Evolutionary conservation across 495 filamentous ascomycete species (phyloP), one percentile per base, ranked within the genome.

Genomic region (Xylaria longipes): DNA sequence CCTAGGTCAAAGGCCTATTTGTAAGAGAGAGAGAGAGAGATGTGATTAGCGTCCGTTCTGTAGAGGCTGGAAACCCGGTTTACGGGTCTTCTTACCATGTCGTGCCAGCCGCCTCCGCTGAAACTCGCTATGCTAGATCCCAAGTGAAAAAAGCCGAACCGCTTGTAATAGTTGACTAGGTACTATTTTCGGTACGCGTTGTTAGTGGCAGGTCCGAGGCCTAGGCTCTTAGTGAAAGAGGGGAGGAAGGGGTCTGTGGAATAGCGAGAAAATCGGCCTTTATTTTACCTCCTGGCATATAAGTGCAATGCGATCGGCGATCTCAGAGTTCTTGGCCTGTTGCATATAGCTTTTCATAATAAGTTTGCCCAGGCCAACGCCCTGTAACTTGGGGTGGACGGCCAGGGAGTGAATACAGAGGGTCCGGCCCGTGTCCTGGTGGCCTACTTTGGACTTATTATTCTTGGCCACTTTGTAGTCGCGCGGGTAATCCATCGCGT

Each of bases 391-490:
- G 0, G 92, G 93, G 43, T 91, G 83, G 29, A 97, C 91, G 20
- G 92, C 92, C 1, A 98, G 83, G 0, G 93, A 95, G 77, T 97
- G 95, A 45, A 97, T 78, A 25, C 88, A 92, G 65, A 98, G 83
- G 3, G 94, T 96, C 45, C 88, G 75, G 41, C 94, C 94, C 3
- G 78, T 77, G 69, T 94, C 91, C 64, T 92, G 87, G 77, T 97
- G 93, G 15, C 87, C 86, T 25, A 85, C 70, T 12, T 75, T 60
- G 2, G 81, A 71, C 0, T 75, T 72, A 4, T 17, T 41, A 50
- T 75, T 76, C 70, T 73, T 72, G 5, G 57, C 70, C 8, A 79
- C 79, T 63, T 84, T 82, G 90, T 91, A 94, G 74, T 92, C 86
- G 57, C 79, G 77, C 1, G 93, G 92, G 50, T 90, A 83, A 35